A percentile compares a stretch with the other conserved stretches of the same genome.
Conservation (phyloP, 2,329 filamentous ascomycete species). For the Exophiala lecanii-corni region DNA sequence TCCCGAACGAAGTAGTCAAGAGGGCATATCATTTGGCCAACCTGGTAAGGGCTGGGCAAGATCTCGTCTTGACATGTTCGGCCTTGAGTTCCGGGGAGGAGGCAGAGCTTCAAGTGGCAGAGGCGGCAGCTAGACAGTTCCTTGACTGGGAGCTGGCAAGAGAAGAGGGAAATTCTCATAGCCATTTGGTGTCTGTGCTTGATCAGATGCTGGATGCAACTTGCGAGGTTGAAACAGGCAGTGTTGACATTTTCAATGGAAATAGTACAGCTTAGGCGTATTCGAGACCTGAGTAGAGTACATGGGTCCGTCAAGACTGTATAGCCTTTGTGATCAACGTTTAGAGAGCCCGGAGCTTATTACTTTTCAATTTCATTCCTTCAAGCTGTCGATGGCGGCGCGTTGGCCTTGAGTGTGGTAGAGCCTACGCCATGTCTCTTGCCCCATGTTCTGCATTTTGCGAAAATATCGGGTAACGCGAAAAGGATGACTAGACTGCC, state of each 20-base stretch:
- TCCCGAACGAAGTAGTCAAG: constrained; percentile 65
- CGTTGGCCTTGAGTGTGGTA: not conserved
- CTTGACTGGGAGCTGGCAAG: constrained; percentile 13
- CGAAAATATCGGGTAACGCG: constrained; percentile 53
- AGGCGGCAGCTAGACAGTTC: constrained; percentile 19
- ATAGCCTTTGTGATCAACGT: too few species aligned
- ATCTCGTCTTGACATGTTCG: constrained; percentile 69
- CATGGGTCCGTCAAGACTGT: too few species aligned
- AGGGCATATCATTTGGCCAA: constrained; percentile 70
- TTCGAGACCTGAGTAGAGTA: too few species aligned
- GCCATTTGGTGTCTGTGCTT: constrained; percentile 12
- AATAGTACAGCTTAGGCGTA: too few species aligned
- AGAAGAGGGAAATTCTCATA: constrained; percentile 12
- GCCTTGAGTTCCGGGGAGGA: constrained; percentile 61
- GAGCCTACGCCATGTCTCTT: constrained; percentile 44
- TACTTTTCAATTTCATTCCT: too few species aligned
- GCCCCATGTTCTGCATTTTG: constrained; percentile 55
- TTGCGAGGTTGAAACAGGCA: too few species aligned
- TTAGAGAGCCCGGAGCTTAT: too few species aligned
- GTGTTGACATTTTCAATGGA: too few species aligned
- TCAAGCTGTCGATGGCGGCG: too few species aligned
- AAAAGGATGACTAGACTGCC: constrained; percentile 52
- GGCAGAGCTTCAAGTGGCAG: constrained; percentile 63
- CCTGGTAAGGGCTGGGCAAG: constrained; percentile 66
- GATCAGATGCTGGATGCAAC: too few species aligned